A percentile compares a stretch with the other conserved stretches of the same genome.
These are phyloP conservation scores for Helicocarpus griseus DNA, from an alignment of 2,329 filamentous ascomycete species.

Conservation along the genomic window DNA sequence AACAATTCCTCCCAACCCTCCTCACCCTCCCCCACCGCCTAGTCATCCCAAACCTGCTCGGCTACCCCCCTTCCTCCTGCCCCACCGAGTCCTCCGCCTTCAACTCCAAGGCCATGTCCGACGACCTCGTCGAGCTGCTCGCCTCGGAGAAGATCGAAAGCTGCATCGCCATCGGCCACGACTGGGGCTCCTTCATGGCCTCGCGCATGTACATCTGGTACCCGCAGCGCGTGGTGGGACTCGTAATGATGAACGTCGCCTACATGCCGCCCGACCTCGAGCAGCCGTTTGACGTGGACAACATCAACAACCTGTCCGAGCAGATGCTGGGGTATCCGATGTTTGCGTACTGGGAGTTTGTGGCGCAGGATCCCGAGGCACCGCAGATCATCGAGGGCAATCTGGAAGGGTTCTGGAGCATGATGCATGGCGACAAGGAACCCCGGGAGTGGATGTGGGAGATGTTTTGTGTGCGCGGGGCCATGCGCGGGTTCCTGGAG, in stretches of 20 bases:
- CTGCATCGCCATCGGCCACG: neutral
- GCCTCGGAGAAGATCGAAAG: neutral
- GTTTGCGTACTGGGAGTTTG: neutral
- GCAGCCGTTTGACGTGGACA: neutral
- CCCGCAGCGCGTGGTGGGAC: neutral
- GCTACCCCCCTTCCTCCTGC: neutral
- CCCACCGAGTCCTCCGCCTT: neutral
- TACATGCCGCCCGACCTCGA: neutral
- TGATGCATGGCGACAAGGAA: neutral
- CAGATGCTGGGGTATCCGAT: neutral
- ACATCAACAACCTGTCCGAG: neutral
- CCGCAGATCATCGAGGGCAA: neutral
- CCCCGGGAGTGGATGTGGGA: neutral
- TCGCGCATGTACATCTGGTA: neutral
- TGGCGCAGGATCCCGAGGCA: neutral
- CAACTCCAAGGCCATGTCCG: neutral
- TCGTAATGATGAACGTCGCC: neutral
- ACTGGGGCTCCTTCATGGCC: constrained; percentile 1
- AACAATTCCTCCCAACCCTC: neutral
- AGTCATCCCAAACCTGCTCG: neutral
- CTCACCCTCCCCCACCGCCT: neutral
- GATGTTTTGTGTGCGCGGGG: neutral
- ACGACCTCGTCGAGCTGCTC: neutral
- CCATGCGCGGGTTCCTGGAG: neutral
- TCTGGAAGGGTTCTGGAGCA: neutral